phyloP scores from a whole-genome alignment of 2,329 filamentous ascomycete species.

The Neurospora sp. region DNA sequence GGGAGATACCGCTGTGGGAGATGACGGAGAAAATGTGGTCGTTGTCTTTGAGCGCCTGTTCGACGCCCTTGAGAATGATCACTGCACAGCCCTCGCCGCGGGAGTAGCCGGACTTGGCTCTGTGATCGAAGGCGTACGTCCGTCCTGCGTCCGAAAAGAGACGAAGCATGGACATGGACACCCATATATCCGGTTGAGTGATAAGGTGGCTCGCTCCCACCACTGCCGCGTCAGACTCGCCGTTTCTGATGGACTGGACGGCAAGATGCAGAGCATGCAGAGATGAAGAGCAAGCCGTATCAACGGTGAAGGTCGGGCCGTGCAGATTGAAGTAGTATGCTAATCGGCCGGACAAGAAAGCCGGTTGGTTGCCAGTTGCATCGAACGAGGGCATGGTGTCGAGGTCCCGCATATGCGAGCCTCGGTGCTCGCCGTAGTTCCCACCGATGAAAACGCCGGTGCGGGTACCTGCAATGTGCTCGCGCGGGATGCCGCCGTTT shows the following conservation, averaged over 20 bases:
- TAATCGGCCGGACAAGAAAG: slow-evolving; percentile 16
- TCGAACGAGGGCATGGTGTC: slow-evolving; percentile 16
- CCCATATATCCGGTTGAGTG: slow-evolving; percentile 17
- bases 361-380: slow-evolving; percentile 16
- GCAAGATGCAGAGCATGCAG: slow-evolving; percentile 18
- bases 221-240: slow-evolving; percentile 17
- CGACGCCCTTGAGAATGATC: slow-evolving; percentile 15
- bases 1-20: slow-evolving; percentile 14
- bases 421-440: slow-evolving; percentile 15
- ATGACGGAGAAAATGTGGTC: slow-evolving; percentile 18
- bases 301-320: slow-evolving; percentile 15
- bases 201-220: slow-evolving; percentile 16
- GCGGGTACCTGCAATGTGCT: slow-evolving; percentile 20
- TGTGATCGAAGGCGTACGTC: slow-evolving; percentile 17
- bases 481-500: slow-evolving; percentile 22
- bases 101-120: slow-evolving; percentile 18
- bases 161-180: slow-evolving; percentile 18
- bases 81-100: slow-evolving; percentile 15
- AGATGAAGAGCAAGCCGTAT: slow-evolving; percentile 18
- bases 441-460: slow-evolving; percentile 24
- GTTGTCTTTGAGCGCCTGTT: slow-evolving; percentile 13
- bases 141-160: slow-evolving; percentile 16
- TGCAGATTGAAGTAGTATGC: slow-evolving; percentile 18
- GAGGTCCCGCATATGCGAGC: slow-evolving; percentile 14
- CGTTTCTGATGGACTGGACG: slow-evolving; percentile 16